Conservation (phyloP, 768 basidiomycete species). For the Phylloporus scabripes region DNA sequence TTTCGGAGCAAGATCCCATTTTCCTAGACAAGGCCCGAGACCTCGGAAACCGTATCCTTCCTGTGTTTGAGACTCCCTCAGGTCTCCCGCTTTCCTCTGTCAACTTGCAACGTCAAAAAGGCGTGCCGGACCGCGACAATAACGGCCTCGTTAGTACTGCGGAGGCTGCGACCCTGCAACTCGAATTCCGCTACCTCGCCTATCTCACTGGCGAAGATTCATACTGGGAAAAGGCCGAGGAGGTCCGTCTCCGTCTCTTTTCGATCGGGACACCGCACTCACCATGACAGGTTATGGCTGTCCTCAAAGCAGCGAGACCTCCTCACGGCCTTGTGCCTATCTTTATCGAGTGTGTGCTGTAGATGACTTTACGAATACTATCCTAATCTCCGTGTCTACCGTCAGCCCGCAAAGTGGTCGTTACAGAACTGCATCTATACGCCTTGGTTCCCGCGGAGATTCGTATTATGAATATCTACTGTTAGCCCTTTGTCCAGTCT, state of each 20-base stretch:
- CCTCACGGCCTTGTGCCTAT: constrained; percentile 79
- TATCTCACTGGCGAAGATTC: constrained; percentile 66
- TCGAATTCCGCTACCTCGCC: constrained; percentile 88
- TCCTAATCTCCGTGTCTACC: constrained; percentile 10
- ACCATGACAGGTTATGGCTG: constrained; percentile 52
- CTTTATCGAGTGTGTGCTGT: constrained; percentile 62
- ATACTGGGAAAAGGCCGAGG: constrained; percentile 81
- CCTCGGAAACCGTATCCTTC: constrained; percentile 80
- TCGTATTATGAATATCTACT: constrained; percentile 91
- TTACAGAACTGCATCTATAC: constrained; percentile 66
- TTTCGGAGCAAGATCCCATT: constrained; percentile 60
- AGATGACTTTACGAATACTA: background rate
- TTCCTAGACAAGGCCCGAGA: constrained; percentile 76
- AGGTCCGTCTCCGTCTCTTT: constrained; percentile 35
- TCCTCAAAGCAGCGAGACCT: constrained; percentile 57
- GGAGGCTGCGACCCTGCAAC: constrained; percentile 83
- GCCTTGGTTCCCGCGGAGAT: constrained; percentile 88
- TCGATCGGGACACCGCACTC: background rate
- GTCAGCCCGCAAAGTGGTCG: constrained; percentile 45
- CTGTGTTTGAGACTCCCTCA: constrained; percentile 73
- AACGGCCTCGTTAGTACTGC: constrained; percentile 68
- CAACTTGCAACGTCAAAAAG: constrained; percentile 61
- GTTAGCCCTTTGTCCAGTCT: constrained; percentile 36
- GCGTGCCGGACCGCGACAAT: constrained; percentile 55
- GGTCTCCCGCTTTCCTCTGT: constrained; percentile 79